Conservation (phyloP, 306 rosid genomes). For the Trichosanthes truncata region DNA sequence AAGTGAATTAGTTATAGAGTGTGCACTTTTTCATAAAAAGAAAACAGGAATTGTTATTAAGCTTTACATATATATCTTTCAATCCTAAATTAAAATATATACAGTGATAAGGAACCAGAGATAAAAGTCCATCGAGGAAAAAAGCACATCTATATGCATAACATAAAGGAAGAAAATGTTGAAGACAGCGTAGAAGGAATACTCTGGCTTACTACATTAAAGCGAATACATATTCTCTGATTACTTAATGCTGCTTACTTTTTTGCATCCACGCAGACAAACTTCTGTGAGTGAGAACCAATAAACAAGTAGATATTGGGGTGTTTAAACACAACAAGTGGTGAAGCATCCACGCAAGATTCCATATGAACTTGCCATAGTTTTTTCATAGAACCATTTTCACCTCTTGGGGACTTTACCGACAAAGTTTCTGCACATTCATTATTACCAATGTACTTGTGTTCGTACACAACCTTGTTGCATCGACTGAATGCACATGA, state of each 20-base stretch:
- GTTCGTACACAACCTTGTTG: conserved; percentile 55
- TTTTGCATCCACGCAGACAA: conserved; percentile 65
- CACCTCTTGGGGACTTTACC: conserved; percentile 28
- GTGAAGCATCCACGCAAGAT: conserved; percentile 94
- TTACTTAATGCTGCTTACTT: conserved; percentile 33
- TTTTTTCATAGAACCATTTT: conserved; percentile 34
- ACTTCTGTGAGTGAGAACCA: conserved; percentile 85
- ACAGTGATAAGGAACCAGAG: background rate
- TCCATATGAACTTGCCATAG: conserved; percentile 73
- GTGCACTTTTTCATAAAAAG: background rate
- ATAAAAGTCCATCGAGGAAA: background rate
- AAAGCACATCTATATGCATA: background rate
- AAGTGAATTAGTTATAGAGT: background rate
- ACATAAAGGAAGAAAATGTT: background rate
- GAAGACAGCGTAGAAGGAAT: background rate
- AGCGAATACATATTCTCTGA: background rate
- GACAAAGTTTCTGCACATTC: conserved; percentile 25
- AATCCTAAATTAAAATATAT: background rate
- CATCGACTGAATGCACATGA: conserved; percentile 71
- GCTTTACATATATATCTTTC: background rate
- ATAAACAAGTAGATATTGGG: conserved; percentile 50
- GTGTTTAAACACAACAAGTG: conserved; percentile 54
- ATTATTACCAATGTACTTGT: conserved; percentile 15
- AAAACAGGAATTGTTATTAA: background rate
- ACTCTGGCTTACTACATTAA: background rate